Conservation (phyloP, 1,284 basidiomycete species). For the Phylloporus sp. region DNA sequence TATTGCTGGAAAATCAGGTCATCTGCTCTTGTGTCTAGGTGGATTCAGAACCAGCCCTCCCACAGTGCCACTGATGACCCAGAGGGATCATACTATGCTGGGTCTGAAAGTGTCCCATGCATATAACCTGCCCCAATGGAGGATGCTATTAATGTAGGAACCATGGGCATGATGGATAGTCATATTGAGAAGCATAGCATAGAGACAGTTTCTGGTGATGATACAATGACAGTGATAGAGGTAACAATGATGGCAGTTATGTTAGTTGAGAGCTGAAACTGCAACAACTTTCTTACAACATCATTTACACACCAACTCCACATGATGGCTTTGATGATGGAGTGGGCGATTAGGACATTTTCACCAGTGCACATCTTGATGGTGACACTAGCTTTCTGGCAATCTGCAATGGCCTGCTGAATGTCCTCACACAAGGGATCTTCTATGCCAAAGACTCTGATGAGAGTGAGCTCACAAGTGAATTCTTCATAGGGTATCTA, state of each 20-base stretch:
- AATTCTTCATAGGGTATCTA: conserved; percentile 79
- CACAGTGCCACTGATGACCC: conserved; percentile 80
- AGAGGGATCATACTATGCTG: conserved; percentile 79
- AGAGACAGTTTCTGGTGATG: conserved; percentile 62
- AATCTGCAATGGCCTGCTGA: conserved; percentile 85
- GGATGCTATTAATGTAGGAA: conserved; percentile 85
- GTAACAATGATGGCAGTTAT: conserved; percentile 95
- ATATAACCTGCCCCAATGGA: conserved; percentile 82
- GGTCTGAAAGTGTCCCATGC: conserved; percentile 72
- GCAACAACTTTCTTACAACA: conserved; percentile 95
- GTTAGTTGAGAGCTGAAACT: conserved; percentile 98
- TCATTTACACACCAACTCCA: conserved; percentile 99
- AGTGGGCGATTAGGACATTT: conserved; percentile 92
- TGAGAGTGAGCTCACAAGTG: conserved; percentile 79
- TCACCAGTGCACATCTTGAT: conserved; percentile 99
- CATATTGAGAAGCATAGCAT: conserved; percentile 39
- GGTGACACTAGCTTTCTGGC: conserved; percentile 88
- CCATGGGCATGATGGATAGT: conserved; percentile 84
- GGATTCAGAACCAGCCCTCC: conserved; percentile 85
- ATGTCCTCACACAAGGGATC: conserved; percentile 95
- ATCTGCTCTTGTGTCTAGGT: conserved; percentile 78
- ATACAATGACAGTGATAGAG: conserved; percentile 89
- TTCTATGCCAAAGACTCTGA: conserved; percentile 93
- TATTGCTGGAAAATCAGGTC: conserved; percentile 54
- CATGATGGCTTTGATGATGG: conserved; percentile 97